A percentile compares a stretch with the other conserved stretches of the same genome.
These are phyloP conservation scores for Candida suzukii DNA, from an alignment of 805 yeast species.

Conservation along the genomic window DNA sequence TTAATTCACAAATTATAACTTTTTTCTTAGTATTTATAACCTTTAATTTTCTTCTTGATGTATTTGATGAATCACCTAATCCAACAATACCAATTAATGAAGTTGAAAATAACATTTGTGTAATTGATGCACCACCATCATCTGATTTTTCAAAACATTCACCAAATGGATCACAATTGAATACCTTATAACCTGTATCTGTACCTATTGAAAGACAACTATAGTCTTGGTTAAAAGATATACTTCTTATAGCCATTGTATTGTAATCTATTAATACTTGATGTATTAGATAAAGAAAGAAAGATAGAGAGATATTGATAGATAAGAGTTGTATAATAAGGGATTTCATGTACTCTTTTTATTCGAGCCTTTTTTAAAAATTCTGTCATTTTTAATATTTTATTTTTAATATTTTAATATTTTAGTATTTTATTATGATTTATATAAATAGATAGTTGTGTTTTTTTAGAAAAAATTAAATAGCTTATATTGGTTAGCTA, in stretches of 20 bases:
- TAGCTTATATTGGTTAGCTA: too few relatives aligned
- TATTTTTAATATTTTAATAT: too few relatives aligned
- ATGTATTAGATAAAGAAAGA: too few relatives aligned
- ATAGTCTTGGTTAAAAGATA: slow-evolving; percentile 78
- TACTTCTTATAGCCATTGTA: slow-evolving; percentile 4
- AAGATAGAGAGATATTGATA: too few relatives aligned
- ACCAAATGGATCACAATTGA: slow-evolving; percentile 85
- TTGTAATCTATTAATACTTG: too few relatives aligned
- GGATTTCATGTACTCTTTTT: too few relatives aligned
- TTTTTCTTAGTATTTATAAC: slow-evolving; percentile 78
- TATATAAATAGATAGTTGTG: too few relatives aligned
- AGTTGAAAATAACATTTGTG: slow-evolving; percentile 89
- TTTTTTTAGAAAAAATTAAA: too few relatives aligned
- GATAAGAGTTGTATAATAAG: too few relatives aligned
- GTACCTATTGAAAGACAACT: slow-evolving; percentile 74
- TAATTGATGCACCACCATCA: slow-evolving; percentile 56
- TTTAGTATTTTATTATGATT: too few relatives aligned
- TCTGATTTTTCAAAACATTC: slow-evolving; percentile 45
- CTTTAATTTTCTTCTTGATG: slow-evolving; percentile 75
- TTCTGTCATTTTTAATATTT: too few relatives aligned
- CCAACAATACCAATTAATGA: slow-evolving; percentile 82
- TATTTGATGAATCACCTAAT: slow-evolving; percentile 58
- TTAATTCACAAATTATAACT: slow-evolving; percentile 74
- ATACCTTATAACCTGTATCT: slow-evolving; percentile 59
- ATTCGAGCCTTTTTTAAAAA: too few relatives aligned